phyloP scores from a whole-genome alignment of 371 early-diverging fungal species.

The Lichtheimia hyalospora region DNA sequence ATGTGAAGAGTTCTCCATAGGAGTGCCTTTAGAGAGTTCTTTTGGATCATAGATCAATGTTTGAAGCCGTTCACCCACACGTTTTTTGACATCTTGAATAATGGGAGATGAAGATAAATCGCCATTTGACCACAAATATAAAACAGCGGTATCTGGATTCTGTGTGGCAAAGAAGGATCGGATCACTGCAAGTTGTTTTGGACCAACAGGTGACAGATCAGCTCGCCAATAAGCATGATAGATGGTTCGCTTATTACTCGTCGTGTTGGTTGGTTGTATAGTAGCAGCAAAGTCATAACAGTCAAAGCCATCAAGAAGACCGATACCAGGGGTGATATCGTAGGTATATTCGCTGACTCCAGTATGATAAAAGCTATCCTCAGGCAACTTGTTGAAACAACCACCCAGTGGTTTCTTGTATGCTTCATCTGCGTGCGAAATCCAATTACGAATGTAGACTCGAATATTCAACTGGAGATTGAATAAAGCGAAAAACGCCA shows the following conservation, averaged over 20 bases:
- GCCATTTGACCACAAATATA: conserved; percentile 56
- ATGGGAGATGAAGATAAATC: conserved; percentile 35
- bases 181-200: conserved; percentile 47
- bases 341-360: conserved; percentile 30
- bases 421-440: conserved; percentile 46
- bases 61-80: conserved; percentile 40
- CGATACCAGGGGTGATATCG: conserved; percentile 47
- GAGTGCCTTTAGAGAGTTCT: conserved; percentile 41
- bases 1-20: conserved; percentile 48
- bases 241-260: conserved; percentile 13
- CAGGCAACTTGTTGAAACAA: conserved; percentile 43
- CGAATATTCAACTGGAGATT: conserved; percentile 49
- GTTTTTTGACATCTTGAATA: conserved; percentile 32
- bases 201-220: conserved; percentile 46
- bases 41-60: conserved; percentile 32
- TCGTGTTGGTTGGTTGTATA: conserved; percentile 25
- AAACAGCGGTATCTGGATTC: conserved; percentile 27
- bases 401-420: conserved; percentile 40
- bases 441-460: conserved; percentile 53
- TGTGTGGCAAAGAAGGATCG: conserved; percentile 56
- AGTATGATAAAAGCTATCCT: conserved; percentile 34
- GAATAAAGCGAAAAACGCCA: conserved; percentile 41
- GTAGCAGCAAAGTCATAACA: conserved; percentile 55
- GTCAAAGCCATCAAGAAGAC: conserved; percentile 47
- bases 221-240: conserved; percentile 59